Base-by-base conservation (phyloP, 345 rosid genomes). In the Eucalyptus caleyi region DNA sequence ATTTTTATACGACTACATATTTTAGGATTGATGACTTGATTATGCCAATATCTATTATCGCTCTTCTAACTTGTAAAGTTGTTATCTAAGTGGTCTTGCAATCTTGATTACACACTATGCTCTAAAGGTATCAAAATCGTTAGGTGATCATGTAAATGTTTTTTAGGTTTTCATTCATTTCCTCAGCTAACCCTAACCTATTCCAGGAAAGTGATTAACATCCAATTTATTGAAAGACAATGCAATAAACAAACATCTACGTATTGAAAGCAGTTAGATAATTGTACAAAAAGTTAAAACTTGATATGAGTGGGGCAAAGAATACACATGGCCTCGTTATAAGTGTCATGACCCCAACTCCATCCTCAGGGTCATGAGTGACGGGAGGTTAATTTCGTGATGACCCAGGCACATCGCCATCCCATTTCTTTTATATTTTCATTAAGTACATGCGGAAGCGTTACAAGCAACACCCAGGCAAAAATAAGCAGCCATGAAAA, bases 361-460 rank as follows among this genome's bases (percentile, higher is more conserved):
- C 23, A 6, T 51, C 23, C 23, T 8, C 9, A 18, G 0, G 56
- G 56, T 51, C 56, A 51, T 1, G 2, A 18, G 56, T 1, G 2
- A 51, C 1, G 4, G 23, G 54, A 4, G 56, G 56, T 51, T 51
- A 51, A 3, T 51, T 51, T 51, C 3, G 56, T 7, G 56, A 51
- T 4, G 2, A 7, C 23, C 56, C 8, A 51, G 1, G 56, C 56
- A 51, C 9, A 18, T 51, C 1, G 9, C 23, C 2, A 0, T 51
- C 23, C 9, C 3, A 51, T 51, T 18, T 51, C 3, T 51, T 51
- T 51, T 18, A 51, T 51, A 2, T 51, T 51, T 51, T 51, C 56
- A 51, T 51, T 7, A 51, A 3, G 23, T 19, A 18, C 56, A 51
- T 0, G 56, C 9, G 23, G 9, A 51, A 51, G 54, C 0, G 0